Evolutionary conservation across 768 basidiomycete genomes (phyloP), one percentile per base, ranked within the genome.

Genomic region (Panaeolus papilionaceus): DNA sequence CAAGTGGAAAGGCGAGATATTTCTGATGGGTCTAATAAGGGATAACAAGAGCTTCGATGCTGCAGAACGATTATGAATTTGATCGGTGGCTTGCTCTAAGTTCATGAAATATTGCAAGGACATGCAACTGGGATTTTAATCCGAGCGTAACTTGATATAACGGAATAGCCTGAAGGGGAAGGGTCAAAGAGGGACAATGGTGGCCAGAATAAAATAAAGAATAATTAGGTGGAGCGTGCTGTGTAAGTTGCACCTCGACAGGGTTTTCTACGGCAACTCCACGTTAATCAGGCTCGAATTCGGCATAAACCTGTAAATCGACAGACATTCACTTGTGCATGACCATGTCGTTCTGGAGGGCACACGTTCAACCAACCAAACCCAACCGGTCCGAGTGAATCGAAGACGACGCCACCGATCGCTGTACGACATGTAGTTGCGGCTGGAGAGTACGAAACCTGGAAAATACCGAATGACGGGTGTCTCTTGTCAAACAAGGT

Each of bases 161-260:
- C 54, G 54, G 54, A 58, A 58, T 58, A 58, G 16, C 54, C 54
- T 33, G 54, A 58, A 33, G 28, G 14, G 54, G 54, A 58, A 58
- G 28, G 54, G 54, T 58, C 11, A 58, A 58, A 33, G 12, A 58
- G 54, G 28, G 54, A 33, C 11, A 58, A 58, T 12, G 23, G 20
- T 20, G 33, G 33, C 6, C 11, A 16, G 33, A 7, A 28, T 9
- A 51, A 58, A 58, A 58, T 28, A 58, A 33, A 58, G 11, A 58
- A 58, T 33, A 58, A 11, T 33, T 28, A 58, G 54, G 14, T 18
- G 28, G 54, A 33, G 54, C 54, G 33, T 28, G 54, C 54, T 58
- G 54, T 58, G 54, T 9, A 42, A 42, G 10, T 20, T 49, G 8
- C 47, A 49, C 7, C 6, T 20, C n/a, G n/a, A 49, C 23, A 26